Evolutionary conservation across 495 filamentous ascomycete species (phyloP), one percentile per base, ranked within the genome.

Genomic region (Clohesyomyces aquaticus): DNA sequence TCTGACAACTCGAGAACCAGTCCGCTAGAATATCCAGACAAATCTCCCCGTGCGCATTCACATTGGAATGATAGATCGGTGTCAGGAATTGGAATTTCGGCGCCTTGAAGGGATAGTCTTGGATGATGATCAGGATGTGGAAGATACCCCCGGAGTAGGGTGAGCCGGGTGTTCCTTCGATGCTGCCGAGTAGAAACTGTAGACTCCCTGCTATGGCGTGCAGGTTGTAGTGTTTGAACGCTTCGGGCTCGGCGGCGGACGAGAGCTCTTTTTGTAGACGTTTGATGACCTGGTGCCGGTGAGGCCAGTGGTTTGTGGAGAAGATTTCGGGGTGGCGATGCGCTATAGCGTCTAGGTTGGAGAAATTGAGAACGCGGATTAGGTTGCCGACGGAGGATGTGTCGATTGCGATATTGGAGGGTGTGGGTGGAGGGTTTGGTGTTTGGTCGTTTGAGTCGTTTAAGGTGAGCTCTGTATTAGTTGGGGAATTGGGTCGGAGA

Each of bases 31-130:
- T 8, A 16, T 22, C 18, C 4, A 52, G 10, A 22, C 48, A 52
- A 25, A 52, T 28, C 48, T 52, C 48, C 3, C 48, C 48, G 11
- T n/a, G 10, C 3, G 48, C 18, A 27, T 52, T 28, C 8, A 52
- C 27, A 22, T 52, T 52, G 8, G 48, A 22, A 25, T 52, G 48
- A n/a, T 52, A 62, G 32, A 53, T 26, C 3, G 14, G 48, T 3
- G 48, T 52, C 12, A 52, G 19, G n/a, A 27, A 22, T n/a, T 22
- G 3, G 25, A 18, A 52, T n/a, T 3, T 3, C 9, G 48, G 48
- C 8, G 48, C 14, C 12, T 25, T 52, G 18, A 52, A 25, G 11
- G 48, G 48, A 52, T 52, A 52, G n/a, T 8, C 12, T 14, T 52
- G 8, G 12, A 52, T 22, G 10, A 16, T 21, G 23, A 52, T 22